Conservation (phyloP, 495 filamentous ascomycete species). For the Cercophora scortea region DNA sequence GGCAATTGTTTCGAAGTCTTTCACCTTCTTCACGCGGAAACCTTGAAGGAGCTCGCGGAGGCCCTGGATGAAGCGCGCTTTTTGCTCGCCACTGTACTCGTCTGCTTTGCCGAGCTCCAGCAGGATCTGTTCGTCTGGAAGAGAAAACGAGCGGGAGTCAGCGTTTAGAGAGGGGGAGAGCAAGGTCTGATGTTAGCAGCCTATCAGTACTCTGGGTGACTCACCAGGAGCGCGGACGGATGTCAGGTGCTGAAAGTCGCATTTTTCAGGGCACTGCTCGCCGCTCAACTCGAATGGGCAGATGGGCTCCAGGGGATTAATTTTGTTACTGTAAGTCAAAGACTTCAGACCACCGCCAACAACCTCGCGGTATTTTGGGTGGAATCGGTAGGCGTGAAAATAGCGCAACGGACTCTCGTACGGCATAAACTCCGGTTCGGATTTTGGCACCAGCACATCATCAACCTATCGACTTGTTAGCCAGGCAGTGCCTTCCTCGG, state of each 20-base stretch:
- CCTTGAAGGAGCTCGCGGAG: constrained; percentile 68
- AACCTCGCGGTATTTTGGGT: constrained; percentile 61
- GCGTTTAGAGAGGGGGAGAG: constrained; percentile 30
- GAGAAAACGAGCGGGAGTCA: constrained; percentile 50
- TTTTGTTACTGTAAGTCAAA: constrained; percentile 84
- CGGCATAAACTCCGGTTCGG: constrained; percentile 44
- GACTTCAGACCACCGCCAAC: constrained; percentile 76
- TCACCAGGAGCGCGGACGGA: constrained; percentile 74
- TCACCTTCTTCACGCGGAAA: constrained; percentile 64
- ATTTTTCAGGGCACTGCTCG: constrained; percentile 72
- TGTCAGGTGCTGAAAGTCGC: constrained; percentile 70
- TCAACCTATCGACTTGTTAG: constrained; percentile 14
- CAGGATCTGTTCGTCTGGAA: constrained; percentile 78
- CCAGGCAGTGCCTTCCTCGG: not conserved
- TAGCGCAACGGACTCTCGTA: constrained; percentile 76
- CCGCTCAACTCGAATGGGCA: constrained; percentile 68
- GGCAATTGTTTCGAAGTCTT: constrained; percentile 76
- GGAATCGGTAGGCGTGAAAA: constrained; percentile 85
- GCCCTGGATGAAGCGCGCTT: constrained; percentile 63
- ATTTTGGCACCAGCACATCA: not conserved
- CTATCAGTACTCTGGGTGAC: constrained; percentile 31
- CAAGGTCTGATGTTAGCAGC: constrained; percentile 24
- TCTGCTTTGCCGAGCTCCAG: constrained; percentile 72
- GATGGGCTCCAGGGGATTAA: constrained; percentile 62
- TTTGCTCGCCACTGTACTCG: constrained; percentile 61